Conservation (phyloP, 345 rosid species). For the Eutrema japonicum region DNA sequence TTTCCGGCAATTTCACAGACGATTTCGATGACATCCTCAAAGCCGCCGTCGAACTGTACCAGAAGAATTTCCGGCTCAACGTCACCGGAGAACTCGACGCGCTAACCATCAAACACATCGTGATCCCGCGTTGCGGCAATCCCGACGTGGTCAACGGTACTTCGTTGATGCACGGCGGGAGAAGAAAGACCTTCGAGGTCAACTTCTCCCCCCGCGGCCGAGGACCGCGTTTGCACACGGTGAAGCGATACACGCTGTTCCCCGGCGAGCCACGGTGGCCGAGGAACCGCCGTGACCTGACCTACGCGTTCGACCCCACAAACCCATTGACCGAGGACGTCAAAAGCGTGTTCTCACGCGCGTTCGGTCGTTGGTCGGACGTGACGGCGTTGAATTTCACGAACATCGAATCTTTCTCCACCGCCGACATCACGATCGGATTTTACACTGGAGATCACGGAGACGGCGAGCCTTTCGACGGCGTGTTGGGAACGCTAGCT, state of each 20-base stretch:
- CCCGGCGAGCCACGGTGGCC: slow-evolving; percentile 87
- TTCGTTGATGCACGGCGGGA: slow-evolving; percentile 65
- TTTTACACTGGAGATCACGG: slow-evolving; percentile 84
- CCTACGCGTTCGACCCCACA: slow-evolving; percentile 65
- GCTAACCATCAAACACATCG: slow-evolving; percentile 59
- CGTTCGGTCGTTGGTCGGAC: slow-evolving; percentile 72
- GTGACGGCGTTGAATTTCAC: slow-evolving; percentile 75
- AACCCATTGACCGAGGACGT: slow-evolving; percentile 53
- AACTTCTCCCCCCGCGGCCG: slow-evolving; percentile 35
- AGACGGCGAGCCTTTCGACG: slow-evolving; percentile 94
- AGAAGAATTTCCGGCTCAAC: slow-evolving; percentile 69
- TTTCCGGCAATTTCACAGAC: slow-evolving; percentile 60
- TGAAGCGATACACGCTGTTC: slow-evolving; percentile 67
- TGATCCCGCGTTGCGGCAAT: slow-evolving; percentile 85
- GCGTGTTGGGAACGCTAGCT: slow-evolving; percentile 80
- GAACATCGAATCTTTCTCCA: slow-evolving; percentile 29
- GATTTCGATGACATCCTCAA: slow-evolving; percentile 66
- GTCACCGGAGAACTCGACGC: slow-evolving; percentile 77
- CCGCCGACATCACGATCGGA: slow-evolving; percentile 72
- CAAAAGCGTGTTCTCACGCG: slow-evolving; percentile 67
- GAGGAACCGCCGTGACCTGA: slow-evolving; percentile 46
- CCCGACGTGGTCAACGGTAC: slow-evolving; percentile 90
- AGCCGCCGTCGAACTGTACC: slow-evolving; percentile 71
- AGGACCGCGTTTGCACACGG: slow-evolving; percentile 50
- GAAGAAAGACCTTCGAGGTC: slow-evolving; percentile 44